Percentiles rank a stretch among this genome's conserved stretches.
These are phyloP conservation scores for Plectosphaerella plurivora DNA, from an alignment of 2,329 filamentous ascomycete species.

Conservation along the genomic window DNA sequence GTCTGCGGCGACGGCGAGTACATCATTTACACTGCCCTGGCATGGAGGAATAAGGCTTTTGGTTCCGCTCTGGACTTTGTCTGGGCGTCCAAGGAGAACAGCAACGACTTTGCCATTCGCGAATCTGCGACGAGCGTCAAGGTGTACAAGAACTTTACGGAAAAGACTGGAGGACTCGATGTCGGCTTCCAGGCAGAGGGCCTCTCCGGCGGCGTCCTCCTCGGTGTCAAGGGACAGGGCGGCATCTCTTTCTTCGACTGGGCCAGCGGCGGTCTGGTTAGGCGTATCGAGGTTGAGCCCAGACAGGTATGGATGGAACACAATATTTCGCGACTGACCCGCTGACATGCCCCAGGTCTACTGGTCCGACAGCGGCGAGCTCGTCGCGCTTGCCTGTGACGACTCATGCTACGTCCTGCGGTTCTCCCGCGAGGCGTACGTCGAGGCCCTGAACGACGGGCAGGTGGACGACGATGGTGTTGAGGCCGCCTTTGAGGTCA, in stretches of 20 bases:
- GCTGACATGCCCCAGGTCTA: slow-evolving; percentile 57
- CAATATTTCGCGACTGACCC: too few species aligned
- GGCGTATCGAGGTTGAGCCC: slow-evolving; percentile 80
- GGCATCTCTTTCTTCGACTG: slow-evolving; percentile 97
- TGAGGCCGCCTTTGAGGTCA: slow-evolving; percentile 91
- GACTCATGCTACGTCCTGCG: slow-evolving; percentile 93
- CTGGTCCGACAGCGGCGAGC: slow-evolving; percentile 95
- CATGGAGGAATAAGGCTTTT: slow-evolving; percentile 96
- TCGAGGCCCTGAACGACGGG: slow-evolving; percentile 76
- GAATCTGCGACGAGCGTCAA: slow-evolving; percentile 94
- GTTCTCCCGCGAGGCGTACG: slow-evolving; percentile 84
- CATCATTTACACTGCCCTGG: slow-evolving; percentile 96
- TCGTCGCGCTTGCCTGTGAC: slow-evolving; percentile 88
- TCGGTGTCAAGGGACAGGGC: slow-evolving; percentile 92
- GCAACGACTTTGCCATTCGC: slow-evolving; percentile 95
- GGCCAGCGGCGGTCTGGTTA: slow-evolving; percentile 81
- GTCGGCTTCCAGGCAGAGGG: slow-evolving; percentile 95
- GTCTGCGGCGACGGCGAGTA: slow-evolving; percentile 94
- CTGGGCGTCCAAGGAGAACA: slow-evolving; percentile 96
- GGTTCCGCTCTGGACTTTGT: slow-evolving; percentile 93
- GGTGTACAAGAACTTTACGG: slow-evolving; percentile 96
- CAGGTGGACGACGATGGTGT: slow-evolving; percentile 87
- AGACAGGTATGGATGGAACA: slow-evolving; percentile 32
- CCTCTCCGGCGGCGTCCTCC: slow-evolving; percentile 78
- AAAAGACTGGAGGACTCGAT: slow-evolving; percentile 82